Percentiles rank a stretch among this genome's conserved stretches.
phyloP scores from a whole-genome alignment of 768 basidiomycete species.

The Suillus discolor region DNA sequence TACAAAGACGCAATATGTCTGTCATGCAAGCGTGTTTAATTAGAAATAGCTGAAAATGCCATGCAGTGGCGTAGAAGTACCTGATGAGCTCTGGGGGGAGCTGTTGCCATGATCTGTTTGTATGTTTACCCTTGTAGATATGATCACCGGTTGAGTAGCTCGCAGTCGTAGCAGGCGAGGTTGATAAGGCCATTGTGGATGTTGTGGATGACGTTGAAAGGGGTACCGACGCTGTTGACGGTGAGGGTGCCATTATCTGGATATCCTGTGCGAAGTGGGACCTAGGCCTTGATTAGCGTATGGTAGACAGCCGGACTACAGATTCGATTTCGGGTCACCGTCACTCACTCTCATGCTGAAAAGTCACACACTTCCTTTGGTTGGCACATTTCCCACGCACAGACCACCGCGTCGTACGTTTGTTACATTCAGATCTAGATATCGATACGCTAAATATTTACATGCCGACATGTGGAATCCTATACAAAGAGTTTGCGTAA shows the following conservation, averaged over 20 bases:
- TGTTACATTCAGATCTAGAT: neutral
- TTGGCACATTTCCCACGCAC: slow-evolving; percentile 22
- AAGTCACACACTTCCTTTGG: slow-evolving; percentile 8
- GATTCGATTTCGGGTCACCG: slow-evolving; percentile 28
- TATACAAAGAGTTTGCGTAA: slow-evolving; percentile 21
- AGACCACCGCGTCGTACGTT: slow-evolving; percentile 23
- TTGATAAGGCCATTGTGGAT: slow-evolving; percentile 9
- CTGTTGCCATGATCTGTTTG: slow-evolving; percentile 62
- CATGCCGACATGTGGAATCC: neutral
- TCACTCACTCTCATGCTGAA: slow-evolving; percentile 6
- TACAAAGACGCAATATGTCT: slow-evolving; percentile 48
- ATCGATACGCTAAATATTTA: neutral
- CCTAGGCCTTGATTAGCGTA: slow-evolving; percentile 39
- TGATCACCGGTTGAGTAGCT: slow-evolving; percentile 24
- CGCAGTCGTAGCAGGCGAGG: slow-evolving; percentile 30
- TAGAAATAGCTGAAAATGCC: slow-evolving; percentile 9
- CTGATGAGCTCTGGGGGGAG: slow-evolving; percentile 62
- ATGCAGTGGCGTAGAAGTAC: slow-evolving; percentile 43
- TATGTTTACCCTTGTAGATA: slow-evolving; percentile 60
- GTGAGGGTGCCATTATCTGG: slow-evolving; percentile 31
- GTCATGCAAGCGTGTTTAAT: slow-evolving; percentile 12
- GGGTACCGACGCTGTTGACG: slow-evolving; percentile 19
- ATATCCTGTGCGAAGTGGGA: slow-evolving; percentile 36
- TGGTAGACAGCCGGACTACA: slow-evolving; percentile 35
- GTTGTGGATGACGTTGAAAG: slow-evolving; percentile 17